These are phyloP conservation scores for Globisporangium apiculatum DNA, from an alignment of 352 stramenopile genomes.

Conservation along the genomic window DNA sequence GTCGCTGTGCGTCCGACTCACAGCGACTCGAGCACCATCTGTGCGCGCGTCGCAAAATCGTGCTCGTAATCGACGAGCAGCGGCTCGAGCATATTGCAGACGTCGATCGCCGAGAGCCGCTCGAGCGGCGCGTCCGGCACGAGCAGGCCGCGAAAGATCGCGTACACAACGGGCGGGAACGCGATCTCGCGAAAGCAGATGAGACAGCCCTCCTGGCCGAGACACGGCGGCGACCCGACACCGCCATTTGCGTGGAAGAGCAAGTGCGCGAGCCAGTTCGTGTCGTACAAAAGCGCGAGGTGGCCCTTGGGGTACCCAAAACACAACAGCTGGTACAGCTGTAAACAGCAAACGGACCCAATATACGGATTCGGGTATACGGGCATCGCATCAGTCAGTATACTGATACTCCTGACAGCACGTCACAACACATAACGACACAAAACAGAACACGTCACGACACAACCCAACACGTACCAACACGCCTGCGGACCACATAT, in stretches of 20 bases:
- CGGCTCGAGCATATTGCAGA: conserved; percentile 45
- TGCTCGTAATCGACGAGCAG: conserved; percentile 53
- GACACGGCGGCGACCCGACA: conserved; percentile 26
- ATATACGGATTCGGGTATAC: no score
- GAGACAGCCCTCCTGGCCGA: conserved; percentile 58
- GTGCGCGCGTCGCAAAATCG: conserved; percentile 40
- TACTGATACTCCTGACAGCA: no score
- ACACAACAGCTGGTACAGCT: conserved; percentile 79
- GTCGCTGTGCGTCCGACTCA: neutral
- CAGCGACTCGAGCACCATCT: conserved; percentile 41
- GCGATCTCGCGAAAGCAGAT: conserved; percentile 77
- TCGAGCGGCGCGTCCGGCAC: conserved; percentile 34
- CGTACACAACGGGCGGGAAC: conserved; percentile 71
- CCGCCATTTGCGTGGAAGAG: conserved; percentile 43
- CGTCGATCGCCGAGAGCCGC: conserved; percentile 47
- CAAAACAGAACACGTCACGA: no score
- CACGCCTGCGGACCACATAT: conserved; percentile 77
- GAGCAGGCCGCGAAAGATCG: conserved; percentile 60
- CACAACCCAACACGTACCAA: conserved; percentile 34
- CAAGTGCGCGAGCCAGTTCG: conserved; percentile 67
- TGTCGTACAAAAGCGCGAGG: conserved; percentile 62
- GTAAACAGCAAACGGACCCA: conserved; percentile 2
- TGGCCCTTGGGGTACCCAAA: conserved; percentile 80
- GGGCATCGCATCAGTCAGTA: no score
- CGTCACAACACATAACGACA: no score